phyloP scores from a whole-genome alignment of 2,329 filamentous ascomycete genomes.

The Aspergillus sp. region DNA sequence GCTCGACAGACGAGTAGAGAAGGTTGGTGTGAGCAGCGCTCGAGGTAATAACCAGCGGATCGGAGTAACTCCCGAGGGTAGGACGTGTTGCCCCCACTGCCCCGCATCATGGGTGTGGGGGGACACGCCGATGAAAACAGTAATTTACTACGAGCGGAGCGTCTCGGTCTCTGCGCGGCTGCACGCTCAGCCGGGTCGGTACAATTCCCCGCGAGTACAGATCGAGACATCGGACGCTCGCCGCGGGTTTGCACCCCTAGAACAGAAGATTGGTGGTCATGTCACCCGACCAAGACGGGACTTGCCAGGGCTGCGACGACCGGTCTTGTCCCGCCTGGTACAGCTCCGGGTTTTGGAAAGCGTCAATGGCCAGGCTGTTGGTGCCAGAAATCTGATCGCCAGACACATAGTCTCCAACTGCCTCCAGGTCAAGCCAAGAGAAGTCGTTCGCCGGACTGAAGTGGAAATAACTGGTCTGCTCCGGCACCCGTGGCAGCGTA shows the following conservation, averaged over 20 bases:
- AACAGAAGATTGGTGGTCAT: conserved; percentile 38
- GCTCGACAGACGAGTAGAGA: not conserved
- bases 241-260: conserved; percentile 8
- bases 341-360: conserved; percentile 33
- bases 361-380: conserved; percentile 35
- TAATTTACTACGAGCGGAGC: not conserved
- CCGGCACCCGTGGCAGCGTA: conserved; percentile 33
- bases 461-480: conserved; percentile 35
- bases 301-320: conserved; percentile 34
- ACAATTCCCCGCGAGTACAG: not conserved
- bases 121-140: not conserved
- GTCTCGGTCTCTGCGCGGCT: too few relatives aligned
- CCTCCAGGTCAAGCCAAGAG: conserved; percentile 61
- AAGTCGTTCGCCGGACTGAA: conserved; percentile 55
- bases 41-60: conserved; percentile 9
- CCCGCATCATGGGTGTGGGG: conserved; percentile 21
- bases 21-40: not conserved
- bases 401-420: conserved; percentile 58
- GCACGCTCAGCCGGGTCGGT: conserved; percentile 11
- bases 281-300: conserved; percentile 41
- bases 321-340: conserved; percentile 31
- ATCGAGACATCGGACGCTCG: not conserved
- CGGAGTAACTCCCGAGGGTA: conserved; percentile 26
- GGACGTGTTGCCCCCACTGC: conserved; percentile 17
- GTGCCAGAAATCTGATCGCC: conserved; percentile 41